Evolutionary conservation across 1,284 basidiomycete species (phyloP), one percentile per base, ranked within the genome.

Genomic region (Trichosporon sp.): DNA sequence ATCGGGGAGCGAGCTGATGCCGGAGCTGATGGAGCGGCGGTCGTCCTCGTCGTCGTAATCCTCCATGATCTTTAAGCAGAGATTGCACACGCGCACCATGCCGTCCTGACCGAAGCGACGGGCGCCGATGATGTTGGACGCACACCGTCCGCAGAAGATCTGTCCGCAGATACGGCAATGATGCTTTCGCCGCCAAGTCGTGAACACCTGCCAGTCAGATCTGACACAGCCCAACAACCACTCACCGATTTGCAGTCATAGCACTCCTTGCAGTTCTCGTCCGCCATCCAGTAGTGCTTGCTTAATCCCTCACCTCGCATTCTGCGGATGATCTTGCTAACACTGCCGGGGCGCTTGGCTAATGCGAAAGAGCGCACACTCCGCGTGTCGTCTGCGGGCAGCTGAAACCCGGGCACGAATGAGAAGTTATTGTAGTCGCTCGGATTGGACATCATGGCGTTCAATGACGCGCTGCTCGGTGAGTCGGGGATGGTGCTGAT

Each of bases 101-200:
- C 94, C 94, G 69, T 96, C 90, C 73, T 94, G 92, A 5, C 94
- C 94, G 79, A 97, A 98, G 1, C 94, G 90, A n/a, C 90, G 88
- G 6, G 94, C 96, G 74, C 95, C 94, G 82, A 99, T 94, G 78
- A 98, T 92, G 78, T 98, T 96, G n/a, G 94, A 95, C 2, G 96
- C 96, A 81, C 96, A 94, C 5, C 93, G 89, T 26, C 92, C 93
- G 83, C 95, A 98, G 80, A 96, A 97, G 78, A 88, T 86, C 89
- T 94, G 95, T n/a, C 81, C 94, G 80, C 94, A 95, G 81, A 94
- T 94, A 21, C 93, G 89, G 85, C 95, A 97, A 81, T 98, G 95
- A 80, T 98, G 95, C 80, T 96, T 97, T 71, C 95, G 86, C 68
- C 94, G 87, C 92, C 94, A 96, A 2, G 94, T 89, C 1, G 93